Evolutionary conservation across 75 land plant genomes (phyloP).

Genomic region (Chamaecyparis obtusa): DNA sequence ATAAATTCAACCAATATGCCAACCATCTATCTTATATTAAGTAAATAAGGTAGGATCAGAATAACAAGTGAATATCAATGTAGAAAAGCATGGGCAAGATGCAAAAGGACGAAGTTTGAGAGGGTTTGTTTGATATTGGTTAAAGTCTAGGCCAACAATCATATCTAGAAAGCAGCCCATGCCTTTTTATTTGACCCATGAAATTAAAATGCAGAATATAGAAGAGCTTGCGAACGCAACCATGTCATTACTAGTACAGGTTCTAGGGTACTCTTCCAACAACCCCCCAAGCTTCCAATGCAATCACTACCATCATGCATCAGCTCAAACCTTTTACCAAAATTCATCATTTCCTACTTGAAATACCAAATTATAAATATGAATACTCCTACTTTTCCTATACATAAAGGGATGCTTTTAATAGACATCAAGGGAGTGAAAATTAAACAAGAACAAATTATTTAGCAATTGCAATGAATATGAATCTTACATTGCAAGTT

Average conservation of each 20-base stretch:
- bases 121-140: not conserved
- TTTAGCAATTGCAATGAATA: not conserved
- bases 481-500: not conserved
- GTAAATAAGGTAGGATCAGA: not conserved
- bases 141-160: constrained; percentile 9
- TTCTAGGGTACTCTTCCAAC: constrained; percentile 7
- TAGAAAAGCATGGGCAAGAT: not conserved
- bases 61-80: not conserved
- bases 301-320: too few relatives aligned
- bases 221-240: too few relatives aligned
- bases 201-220: too few relatives aligned
- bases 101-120: not conserved
- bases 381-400: not conserved
- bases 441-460: too few relatives aligned
- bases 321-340: too few relatives aligned
- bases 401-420: not conserved
- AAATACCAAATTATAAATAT: not conserved
- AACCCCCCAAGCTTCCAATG: not conserved
- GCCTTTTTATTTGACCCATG: constrained; percentile 11
- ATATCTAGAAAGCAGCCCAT: constrained; percentile 11
- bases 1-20: not conserved
- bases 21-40: not conserved
- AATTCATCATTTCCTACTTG: not conserved
- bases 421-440: too few relatives aligned
- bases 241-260: too few relatives aligned